Evolutionary conservation across 129 eudicot species (phyloP).

Genomic region (Saposhnikovia divaricata): DNA sequence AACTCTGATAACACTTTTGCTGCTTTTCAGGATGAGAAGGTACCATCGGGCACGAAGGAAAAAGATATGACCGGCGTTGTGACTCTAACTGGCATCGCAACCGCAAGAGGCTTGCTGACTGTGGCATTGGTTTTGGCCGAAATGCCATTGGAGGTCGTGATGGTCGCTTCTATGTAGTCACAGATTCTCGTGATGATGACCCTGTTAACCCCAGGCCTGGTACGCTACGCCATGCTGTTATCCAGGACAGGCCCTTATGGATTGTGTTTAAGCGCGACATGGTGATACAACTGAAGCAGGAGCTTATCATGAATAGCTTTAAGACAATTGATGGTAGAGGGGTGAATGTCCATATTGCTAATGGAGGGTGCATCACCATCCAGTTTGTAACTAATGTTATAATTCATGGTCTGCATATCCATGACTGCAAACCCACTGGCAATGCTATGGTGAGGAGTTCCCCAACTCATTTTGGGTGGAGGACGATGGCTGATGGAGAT

Average conservation of each 20-base stretch:
- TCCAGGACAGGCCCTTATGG: conserved; percentile 80
- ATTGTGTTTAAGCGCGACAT: conserved; percentile 75
- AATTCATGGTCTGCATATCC: conserved; percentile 75
- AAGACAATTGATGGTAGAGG: conserved; percentile 93
- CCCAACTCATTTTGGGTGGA: conserved; percentile 72
- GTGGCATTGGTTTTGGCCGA: conserved; percentile 82
- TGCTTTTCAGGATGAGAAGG: too few relatives aligned
- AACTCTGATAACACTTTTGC: too few relatives aligned
- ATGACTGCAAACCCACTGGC: conserved; percentile 82
- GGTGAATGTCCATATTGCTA: conserved; percentile 75
- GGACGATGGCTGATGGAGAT: conserved; percentile 92
- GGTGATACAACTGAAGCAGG: conserved; percentile 72
- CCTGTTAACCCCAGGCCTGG: conserved; percentile 84
- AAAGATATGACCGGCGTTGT: too few relatives aligned
- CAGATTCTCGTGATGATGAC: conserved; percentile 64
- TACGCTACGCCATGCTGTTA: conserved; percentile 81
- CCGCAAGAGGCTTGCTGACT: conserved; percentile 77
- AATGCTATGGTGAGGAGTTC: conserved; percentile 93
- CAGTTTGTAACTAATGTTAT: conserved; percentile 72
- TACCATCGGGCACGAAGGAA: too few relatives aligned
- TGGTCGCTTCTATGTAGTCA: conserved; percentile 68
- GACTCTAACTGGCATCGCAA: conserved; percentile 69
- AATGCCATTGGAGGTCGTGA: conserved; percentile 86
- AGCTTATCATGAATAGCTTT: conserved; percentile 85
- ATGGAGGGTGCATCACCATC: conserved; percentile 75